phyloP scores from a whole-genome alignment of 495 filamentous ascomycete genomes.

The Geoglossum glabrum region DNA sequence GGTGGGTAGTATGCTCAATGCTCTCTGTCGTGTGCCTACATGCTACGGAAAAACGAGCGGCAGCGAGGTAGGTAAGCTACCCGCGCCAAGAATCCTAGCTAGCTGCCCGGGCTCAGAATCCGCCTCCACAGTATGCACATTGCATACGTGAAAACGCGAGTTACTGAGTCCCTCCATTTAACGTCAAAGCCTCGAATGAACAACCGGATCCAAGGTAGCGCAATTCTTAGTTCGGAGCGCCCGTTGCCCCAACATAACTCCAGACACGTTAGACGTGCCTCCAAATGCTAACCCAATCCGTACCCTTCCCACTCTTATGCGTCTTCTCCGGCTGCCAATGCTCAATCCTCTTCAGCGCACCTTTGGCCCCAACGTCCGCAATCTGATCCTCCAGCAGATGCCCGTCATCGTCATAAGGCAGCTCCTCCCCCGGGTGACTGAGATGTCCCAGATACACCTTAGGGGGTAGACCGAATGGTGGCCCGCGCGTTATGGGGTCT shows the following conservation, averaged over 20 bases:
- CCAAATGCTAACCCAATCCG: slow-evolving; percentile 33
- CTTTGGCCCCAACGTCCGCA: slow-evolving; percentile 16
- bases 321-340: slow-evolving; percentile 49
- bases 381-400: slow-evolving; percentile 27
- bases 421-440: slow-evolving; percentile 39
- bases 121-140: too few species aligned
- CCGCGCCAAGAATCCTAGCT: too few species aligned
- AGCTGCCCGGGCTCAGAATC: too few species aligned
- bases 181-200: neutral
- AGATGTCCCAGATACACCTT: slow-evolving; percentile 48
- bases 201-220: neutral
- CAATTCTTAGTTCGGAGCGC: neutral
- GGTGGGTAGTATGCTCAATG: too few species aligned
- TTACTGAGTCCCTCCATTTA: neutral
- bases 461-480: slow-evolving; percentile 44
- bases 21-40: too few species aligned
- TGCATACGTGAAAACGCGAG: too few species aligned
- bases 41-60: too few species aligned
- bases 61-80: too few species aligned
- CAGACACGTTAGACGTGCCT: neutral
- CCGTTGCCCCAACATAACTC: neutral
- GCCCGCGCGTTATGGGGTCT: slow-evolving; percentile 36
- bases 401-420: slow-evolving; percentile 38
- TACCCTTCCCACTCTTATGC: slow-evolving; percentile 41
- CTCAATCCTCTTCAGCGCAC: slow-evolving; percentile 35